These are phyloP conservation scores for Calocybe indica DNA, from an alignment of 768 basidiomycete genomes.

Conservation along the genomic window DNA sequence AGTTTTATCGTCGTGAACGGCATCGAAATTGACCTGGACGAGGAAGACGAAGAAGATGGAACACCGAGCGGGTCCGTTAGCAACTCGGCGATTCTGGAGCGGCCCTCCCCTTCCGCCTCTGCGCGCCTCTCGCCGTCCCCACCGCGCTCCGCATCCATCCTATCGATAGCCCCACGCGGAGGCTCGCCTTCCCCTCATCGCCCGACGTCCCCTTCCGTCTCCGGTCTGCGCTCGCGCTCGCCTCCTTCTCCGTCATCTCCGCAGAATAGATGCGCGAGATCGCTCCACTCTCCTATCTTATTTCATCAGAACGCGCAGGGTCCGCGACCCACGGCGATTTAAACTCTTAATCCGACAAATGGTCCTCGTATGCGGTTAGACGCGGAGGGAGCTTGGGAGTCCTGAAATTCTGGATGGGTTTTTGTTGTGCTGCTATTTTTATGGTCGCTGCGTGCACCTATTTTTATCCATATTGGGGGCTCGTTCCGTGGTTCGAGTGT, in stretches of 20 bases:
- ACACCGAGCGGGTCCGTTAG: background rate
- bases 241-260: background rate
- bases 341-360: too few species aligned
- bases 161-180: background rate
- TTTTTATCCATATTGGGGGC: too few species aligned
- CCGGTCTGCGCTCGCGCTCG: background rate
- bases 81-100: too few species aligned
- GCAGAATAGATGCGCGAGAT: background rate
- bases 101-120: background rate
- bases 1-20: constrained; percentile 12
- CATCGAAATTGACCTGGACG: constrained; percentile 13
- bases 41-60: constrained; percentile 7
- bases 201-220: background rate
- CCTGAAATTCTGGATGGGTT: too few species aligned
- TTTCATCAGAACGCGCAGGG: background rate
- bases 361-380: too few species aligned
- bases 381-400: too few species aligned
- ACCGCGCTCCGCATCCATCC: background rate
- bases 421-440: too few species aligned
- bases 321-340: too few species aligned
- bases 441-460: too few species aligned
- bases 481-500: too few species aligned
- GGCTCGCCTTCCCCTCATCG: background rate
- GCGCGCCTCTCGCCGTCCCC: background rate
- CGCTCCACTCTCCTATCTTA: background rate